Conservation (phyloP, 495 filamentous ascomycete species). For the Xanthoparmelia taractica region DNA sequence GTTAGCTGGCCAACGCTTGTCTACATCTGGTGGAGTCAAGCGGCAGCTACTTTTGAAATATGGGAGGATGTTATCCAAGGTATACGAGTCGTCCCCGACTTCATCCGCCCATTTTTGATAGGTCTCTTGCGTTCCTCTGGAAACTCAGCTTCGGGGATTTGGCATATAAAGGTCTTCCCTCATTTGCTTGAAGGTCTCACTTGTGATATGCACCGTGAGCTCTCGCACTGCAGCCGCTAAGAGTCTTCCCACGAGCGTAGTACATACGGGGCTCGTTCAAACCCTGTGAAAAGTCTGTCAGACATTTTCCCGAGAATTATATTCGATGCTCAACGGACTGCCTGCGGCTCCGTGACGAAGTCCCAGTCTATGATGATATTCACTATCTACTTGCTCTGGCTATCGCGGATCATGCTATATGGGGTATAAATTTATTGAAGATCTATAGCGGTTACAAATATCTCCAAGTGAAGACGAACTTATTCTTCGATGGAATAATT, state of each 20-base stretch:
- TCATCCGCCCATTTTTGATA: not conserved
- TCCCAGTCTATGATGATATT: not conserved
- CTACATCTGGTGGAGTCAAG: slow-evolving; percentile 42
- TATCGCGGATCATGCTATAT: no score
- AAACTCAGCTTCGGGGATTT: no score
- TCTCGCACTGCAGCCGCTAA: slow-evolving; percentile 18
- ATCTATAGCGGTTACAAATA: no score
- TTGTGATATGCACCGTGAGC: not conserved
- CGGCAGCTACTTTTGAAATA: slow-evolving; percentile 46
- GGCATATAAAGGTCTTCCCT: not conserved
- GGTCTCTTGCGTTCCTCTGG: not conserved
- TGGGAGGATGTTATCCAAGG: slow-evolving; percentile 46
- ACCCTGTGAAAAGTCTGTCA: slow-evolving; percentile 31
- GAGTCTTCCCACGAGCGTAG: slow-evolving; percentile 30
- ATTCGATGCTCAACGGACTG: slow-evolving; percentile 5
- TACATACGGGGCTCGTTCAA: slow-evolving; percentile 35
- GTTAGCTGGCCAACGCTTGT: not conserved
- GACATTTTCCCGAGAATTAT: slow-evolving; percentile 16
- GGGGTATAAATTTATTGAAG: no score
- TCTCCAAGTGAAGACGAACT: no score
- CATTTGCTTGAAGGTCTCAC: not conserved
- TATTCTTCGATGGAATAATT: no score
- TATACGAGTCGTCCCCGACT: slow-evolving; percentile 47
- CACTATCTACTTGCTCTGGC: no score
- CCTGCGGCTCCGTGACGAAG: slow-evolving; percentile 28